Base-by-base conservation (phyloP, 1,284 basidiomycete species). In the Schizophyllum amplum region DNA sequence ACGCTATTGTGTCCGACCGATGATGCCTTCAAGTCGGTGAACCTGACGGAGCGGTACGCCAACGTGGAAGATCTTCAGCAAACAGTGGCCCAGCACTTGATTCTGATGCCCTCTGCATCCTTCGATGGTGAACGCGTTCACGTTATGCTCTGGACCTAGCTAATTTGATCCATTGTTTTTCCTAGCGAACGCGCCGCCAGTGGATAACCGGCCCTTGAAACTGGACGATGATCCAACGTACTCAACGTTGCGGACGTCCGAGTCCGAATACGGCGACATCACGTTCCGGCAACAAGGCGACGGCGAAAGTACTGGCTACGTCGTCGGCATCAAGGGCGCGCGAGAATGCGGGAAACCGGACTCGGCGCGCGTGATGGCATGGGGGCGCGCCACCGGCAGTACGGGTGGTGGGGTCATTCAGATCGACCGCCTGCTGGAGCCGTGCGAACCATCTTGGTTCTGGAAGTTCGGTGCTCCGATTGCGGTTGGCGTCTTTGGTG, bases 241-340 rank as follows among this genome's bases (percentile, higher is more conserved):
- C 68, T 74, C 78, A 20, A 95, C 93, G 0, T 72, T 96, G 9
- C 80, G 82, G 9, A 86, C 86, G 0, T 65, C 75, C 0, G 65
- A 66, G 5, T 86, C 84, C 4, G 75, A 78, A 0, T 94, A 89
- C 64, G 93, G 92, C 1, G 87, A 92, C 64, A 71, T 98, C 50
- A 81, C 22, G 91, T 98, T 74, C 80, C 86, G 52, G 75, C 76
- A 59, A 72, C 73, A 52, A 20, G 79, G 82, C 22, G 79, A 77
- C 59, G 67, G 71, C 55, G 61, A 65, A 42, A 57, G 65, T 54
- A 61, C 61, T 11, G 64, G 74, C 58, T 92, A 84, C 69, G 73
- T 94, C 52, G 86, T 97, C n/a, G 94, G 96, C 5, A 94, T 98
- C 68, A 88, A 89, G 71, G 88, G 87, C 52, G 93, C 94, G 1